phyloP scores from a whole-genome alignment of 1,284 basidiomycete genomes.

The Gomphus sp. region DNA sequence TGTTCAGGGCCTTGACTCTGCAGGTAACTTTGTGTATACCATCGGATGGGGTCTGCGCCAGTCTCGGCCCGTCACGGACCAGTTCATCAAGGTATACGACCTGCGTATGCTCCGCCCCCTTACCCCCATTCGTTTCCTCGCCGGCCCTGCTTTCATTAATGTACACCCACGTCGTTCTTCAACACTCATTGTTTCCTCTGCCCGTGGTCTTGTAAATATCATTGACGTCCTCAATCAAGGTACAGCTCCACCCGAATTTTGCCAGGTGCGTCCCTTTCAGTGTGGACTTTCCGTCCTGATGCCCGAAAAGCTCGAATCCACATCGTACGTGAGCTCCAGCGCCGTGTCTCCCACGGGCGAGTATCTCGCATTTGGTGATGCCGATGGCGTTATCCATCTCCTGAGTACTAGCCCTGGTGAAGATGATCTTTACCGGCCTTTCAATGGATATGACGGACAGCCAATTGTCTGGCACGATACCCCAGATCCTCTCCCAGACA shows the following conservation, averaged over 20 bases:
- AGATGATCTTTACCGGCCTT: constrained; percentile 47
- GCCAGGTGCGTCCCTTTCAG: constrained; percentile 42
- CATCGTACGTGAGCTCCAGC: constrained; percentile 74
- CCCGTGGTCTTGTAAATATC: constrained; percentile 83
- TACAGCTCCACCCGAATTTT: constrained; percentile 57
- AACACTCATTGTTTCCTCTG: constrained; percentile 74
- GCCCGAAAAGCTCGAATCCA: constrained; percentile 44
- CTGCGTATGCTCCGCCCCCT: constrained; percentile 73
- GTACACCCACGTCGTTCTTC: constrained; percentile 75
- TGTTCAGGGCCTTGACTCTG: constrained; percentile 73
- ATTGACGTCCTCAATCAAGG: constrained; percentile 73
- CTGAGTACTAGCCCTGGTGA: constrained; percentile 68
- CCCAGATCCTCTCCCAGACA: constrained; percentile 56
- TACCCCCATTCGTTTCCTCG: constrained; percentile 80
- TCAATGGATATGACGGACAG: constrained; percentile 84
- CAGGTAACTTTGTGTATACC: constrained; percentile 73
- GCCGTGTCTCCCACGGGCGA: constrained; percentile 82
- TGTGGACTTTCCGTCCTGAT: constrained; percentile 7
- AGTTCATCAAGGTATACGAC: constrained; percentile 91
- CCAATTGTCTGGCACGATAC: constrained; percentile 81
- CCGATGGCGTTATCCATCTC: constrained; percentile 79
- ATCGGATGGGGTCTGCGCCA: constrained; percentile 84
- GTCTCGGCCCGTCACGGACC: constrained; percentile 83
- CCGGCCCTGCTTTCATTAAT: constrained; percentile 82
- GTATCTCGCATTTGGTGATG: constrained; percentile 90